Evolutionary conservation across 768 basidiomycete genomes (phyloP).

Genomic region (Tylopilus balloui): DNA sequence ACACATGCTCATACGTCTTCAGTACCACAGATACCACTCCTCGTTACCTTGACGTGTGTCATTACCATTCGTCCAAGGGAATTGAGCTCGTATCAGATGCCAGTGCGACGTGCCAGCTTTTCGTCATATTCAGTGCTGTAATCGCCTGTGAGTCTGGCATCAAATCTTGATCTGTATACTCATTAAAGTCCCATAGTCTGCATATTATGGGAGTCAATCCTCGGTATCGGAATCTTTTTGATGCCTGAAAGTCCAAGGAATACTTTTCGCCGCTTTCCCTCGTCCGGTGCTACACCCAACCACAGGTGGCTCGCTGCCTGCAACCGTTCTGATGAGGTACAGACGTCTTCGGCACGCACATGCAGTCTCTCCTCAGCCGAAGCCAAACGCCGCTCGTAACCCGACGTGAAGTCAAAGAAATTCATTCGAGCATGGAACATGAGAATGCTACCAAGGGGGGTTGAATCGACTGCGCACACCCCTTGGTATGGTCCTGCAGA

Average conservation of each 20-base stretch:
- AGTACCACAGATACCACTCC: conserved; percentile 74
- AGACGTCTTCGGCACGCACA: conserved; percentile 40
- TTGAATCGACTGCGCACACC: conserved; percentile 70
- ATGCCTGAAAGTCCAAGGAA: conserved; percentile 59
- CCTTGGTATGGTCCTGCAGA: conserved; percentile 62
- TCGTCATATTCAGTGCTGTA: conserved; percentile 67
- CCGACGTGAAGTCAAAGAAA: conserved; percentile 50
- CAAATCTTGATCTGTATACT: too few species aligned
- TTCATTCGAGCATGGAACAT: conserved; percentile 46
- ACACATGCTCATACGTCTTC: conserved; percentile 2
- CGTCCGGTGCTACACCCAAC: too few species aligned
- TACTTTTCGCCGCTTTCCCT: too few species aligned
- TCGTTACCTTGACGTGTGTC: conserved; percentile 48
- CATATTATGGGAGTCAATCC: too few species aligned
- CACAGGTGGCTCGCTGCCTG: too few species aligned
- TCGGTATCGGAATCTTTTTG: too few species aligned
- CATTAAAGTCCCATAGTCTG: too few species aligned
- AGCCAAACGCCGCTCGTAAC: too few species aligned
- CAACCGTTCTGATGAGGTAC: too few species aligned
- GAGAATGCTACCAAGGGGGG: too few species aligned
- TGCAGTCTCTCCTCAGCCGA: conserved; percentile 43
- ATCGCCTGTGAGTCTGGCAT: too few species aligned
- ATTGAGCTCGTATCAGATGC: neutral
- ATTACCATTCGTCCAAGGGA: neutral
- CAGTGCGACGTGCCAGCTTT: conserved; percentile 52